Base-by-base conservation (phyloP, 805 yeast species). In the Saturnispora dispora region DNA sequence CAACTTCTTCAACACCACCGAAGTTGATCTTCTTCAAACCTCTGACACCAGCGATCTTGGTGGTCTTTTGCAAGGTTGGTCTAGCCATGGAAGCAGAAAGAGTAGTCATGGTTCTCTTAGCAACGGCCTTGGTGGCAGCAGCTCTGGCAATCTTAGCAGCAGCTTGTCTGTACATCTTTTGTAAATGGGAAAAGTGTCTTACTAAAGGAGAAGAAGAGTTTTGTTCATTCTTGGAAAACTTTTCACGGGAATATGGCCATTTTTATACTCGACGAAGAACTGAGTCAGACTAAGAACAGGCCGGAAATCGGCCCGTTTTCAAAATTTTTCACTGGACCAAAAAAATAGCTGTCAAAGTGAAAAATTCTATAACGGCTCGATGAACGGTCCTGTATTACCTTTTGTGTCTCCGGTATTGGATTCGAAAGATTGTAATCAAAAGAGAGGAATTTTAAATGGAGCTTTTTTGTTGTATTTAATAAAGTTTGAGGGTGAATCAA, bases 1-100 rank as follows among this genome's bases (percentile, higher is more conserved):
- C 99, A 62, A 83, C 74, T 80, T 93, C 99, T 66, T 84, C 88
- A 62, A 82, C 80, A 75, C 97, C 97, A 72, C 88, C 96, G 67
- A 93, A 93, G 83, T 88, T 88, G 78, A 93, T 93, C 76, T 87
- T 82, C 81, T 93, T 89, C 68, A 91, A 71, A 76, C 98, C 98
- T 76, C 99, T 88, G 63, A 78, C 73, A 62, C 83, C 82, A 60
- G 75, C 67, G 66, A 77, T 71, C n/a, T 37, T 25, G 32, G 55
- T 59, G 67, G 77, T 68, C 62, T 61, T 69, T 54, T 73, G 59
- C 54, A 68, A 64, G 48, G 72, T 67, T 61, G 78, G 75, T 62
- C 77, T 71, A 60, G 78, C 71, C 39, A 28, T 41, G 18, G 54
- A 39, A 46, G 55, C 46, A 40, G 52, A 36, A 27, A 55, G 41